Evolutionary conservation across 2,329 filamentous ascomycete genomes (phyloP).

Genomic region (Pseudocercospora ulei): DNA sequence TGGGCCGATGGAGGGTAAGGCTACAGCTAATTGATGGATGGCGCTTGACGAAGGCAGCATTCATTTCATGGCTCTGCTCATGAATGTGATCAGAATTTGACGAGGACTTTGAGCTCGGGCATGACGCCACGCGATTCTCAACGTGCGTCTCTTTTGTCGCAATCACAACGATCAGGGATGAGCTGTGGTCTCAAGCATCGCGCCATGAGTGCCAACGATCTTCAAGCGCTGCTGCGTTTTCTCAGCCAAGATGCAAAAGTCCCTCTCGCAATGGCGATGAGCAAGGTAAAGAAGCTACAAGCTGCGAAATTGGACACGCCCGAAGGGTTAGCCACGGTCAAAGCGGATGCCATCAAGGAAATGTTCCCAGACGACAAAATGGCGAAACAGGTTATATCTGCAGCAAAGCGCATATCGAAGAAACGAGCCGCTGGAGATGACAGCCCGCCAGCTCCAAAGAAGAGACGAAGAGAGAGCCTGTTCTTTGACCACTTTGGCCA

Average conservation of each 20-base stretch:
- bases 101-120: too few species aligned
- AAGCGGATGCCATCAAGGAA: constrained; percentile 38
- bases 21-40: too few species aligned
- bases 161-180: too few species aligned
- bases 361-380: constrained; percentile 47
- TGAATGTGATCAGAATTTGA: too few species aligned
- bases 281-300: constrained; percentile 48
- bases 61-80: too few species aligned
- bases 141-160: too few species aligned
- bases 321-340: constrained; percentile 44
- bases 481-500: constrained; percentile 28
- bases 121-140: too few species aligned
- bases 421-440: constrained; percentile 43
- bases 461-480: constrained; percentile 32
- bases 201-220: constrained; percentile 22
- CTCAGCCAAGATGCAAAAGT: constrained; percentile 50
- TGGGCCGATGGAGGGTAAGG: too few species aligned
- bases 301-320: constrained; percentile 40
- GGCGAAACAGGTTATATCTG: constrained; percentile 49
- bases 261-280: constrained; percentile 47
- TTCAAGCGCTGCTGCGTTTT: constrained; percentile 45
- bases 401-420: constrained; percentile 49
- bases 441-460: constrained; percentile 31
- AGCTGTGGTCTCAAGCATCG: too few species aligned
- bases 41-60: too few species aligned